phyloP scores from a whole-genome alignment of 2,329 filamentous ascomycete species.

The Fusarium praegraminearum region DNA sequence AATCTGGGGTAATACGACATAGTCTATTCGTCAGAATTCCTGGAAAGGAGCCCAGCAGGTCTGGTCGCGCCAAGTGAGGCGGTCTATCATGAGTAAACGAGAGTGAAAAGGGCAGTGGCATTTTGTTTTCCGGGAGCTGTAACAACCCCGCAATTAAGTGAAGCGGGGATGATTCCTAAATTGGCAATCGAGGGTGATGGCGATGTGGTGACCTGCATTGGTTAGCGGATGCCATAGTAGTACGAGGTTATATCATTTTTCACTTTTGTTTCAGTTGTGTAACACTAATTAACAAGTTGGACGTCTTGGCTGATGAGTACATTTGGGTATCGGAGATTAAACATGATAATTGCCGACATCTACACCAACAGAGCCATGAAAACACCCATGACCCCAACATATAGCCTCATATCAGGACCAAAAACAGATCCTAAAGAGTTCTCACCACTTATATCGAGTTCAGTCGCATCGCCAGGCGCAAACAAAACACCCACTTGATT shows the following conservation, averaged over 20 bases:
- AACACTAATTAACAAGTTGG: not conserved
- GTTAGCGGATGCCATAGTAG: conserved; percentile 33
- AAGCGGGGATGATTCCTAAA: conserved; percentile 19
- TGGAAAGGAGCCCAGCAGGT: conserved; percentile 6
- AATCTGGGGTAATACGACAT: conserved; percentile 23
- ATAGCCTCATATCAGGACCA: conserved; percentile 3
- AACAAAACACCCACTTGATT: conserved; percentile 62
- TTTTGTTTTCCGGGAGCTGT: conserved; percentile 4
- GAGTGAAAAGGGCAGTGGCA: not conserved
- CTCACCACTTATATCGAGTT: conserved; percentile 51
- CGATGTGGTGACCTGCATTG: conserved; percentile 46
- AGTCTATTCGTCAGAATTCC: conserved; percentile 21
- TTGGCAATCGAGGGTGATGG: conserved; percentile 28
- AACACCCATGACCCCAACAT: conserved; percentile 12
- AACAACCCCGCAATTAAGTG: conserved; percentile 36
- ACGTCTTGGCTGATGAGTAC: not conserved
- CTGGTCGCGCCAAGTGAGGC: conserved; percentile 5
- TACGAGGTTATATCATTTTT: not conserved
- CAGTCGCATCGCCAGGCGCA: conserved; percentile 63
- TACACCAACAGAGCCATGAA: conserved; percentile 5
- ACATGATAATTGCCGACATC: not conserved
- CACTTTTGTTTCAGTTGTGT: not conserved
- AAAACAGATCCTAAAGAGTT: conserved; percentile 20
- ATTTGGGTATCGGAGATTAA: not conserved
- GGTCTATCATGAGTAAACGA: conserved; percentile 14